phyloP scores from a whole-genome alignment of 2,329 filamentous ascomycete species.

The Sporothrix inflata region DNA sequence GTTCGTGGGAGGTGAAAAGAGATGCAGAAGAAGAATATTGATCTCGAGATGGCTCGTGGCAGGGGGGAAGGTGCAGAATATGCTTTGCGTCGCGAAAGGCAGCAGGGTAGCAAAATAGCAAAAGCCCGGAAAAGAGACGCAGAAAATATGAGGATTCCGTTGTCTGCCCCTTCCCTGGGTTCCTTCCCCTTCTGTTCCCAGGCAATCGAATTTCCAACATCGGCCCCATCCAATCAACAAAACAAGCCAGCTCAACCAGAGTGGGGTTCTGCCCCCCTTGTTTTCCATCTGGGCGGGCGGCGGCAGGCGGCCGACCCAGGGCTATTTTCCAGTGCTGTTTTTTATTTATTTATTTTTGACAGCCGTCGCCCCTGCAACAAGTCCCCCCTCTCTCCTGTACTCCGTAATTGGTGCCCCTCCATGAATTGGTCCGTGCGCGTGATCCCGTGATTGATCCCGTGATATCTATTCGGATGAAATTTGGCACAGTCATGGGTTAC shows the following conservation, averaged over 20 bases:
- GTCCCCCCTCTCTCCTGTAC: neutral
- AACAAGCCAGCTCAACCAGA: constrained; percentile 24
- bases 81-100: neutral
- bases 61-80: neutral
- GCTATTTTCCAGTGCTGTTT: constrained; percentile 14
- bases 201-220: constrained; percentile 25
- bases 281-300: constrained; percentile 14
- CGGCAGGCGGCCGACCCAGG: neutral
- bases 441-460: neutral
- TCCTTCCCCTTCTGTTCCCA: neutral
- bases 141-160: neutral
- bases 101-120: neutral
- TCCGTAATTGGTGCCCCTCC: constrained; percentile 19
- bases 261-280: constrained; percentile 28
- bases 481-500: neutral
- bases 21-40: too few relatives aligned
- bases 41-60: neutral
- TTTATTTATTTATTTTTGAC: constrained; percentile 27
- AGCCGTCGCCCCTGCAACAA: constrained; percentile 27
- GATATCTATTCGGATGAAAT: too few relatives aligned
- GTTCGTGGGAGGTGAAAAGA: neutral
- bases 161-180: neutral
- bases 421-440: constrained; percentile 22
- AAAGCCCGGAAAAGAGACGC: neutral
- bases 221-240: constrained; percentile 31